Conservation (phyloP, 768 basidiomycete genomes). For the Calocybe cyanea region DNA sequence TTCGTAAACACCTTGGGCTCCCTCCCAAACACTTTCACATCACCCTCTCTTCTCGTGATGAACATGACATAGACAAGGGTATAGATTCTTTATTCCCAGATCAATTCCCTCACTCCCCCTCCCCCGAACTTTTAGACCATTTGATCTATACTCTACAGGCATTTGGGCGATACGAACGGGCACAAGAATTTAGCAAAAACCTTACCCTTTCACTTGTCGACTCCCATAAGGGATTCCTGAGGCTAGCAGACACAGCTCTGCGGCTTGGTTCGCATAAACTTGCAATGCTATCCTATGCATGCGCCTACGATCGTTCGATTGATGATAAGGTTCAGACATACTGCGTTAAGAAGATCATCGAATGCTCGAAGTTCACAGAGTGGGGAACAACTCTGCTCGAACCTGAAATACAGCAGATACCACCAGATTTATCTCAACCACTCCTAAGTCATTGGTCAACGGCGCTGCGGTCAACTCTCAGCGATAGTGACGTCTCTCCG, state of each 20-base stretch:
- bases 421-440: conserved; percentile 22
- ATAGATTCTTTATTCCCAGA: conserved; percentile 38
- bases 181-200: conserved; percentile 27
- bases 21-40: conserved; percentile 55
- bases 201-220: conserved; percentile 28
- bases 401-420: conserved; percentile 38
- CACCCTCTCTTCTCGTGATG: conserved; percentile 38
- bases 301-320: conserved; percentile 35
- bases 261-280: conserved; percentile 35
- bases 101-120: conserved; percentile 26
- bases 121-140: conserved; percentile 40
- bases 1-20: conserved; percentile 46
- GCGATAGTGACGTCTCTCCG: conserved; percentile 28
- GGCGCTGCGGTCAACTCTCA: conserved; percentile 29
- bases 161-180: conserved; percentile 30
- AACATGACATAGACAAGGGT: conserved; percentile 45
- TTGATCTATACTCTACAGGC: conserved; percentile 40
- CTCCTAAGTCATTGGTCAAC: conserved; percentile 41
- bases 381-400: conserved; percentile 46
- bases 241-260: conserved; percentile 45
- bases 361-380: conserved; percentile 45
- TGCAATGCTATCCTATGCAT: conserved; percentile 54
- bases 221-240: conserved; percentile 43
- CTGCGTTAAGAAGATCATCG: conserved; percentile 41
- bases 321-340: conserved; percentile 36